Evolutionary conservation across 768 basidiomycete species (phyloP).

Genomic region (Exsudoporus frostii): DNA sequence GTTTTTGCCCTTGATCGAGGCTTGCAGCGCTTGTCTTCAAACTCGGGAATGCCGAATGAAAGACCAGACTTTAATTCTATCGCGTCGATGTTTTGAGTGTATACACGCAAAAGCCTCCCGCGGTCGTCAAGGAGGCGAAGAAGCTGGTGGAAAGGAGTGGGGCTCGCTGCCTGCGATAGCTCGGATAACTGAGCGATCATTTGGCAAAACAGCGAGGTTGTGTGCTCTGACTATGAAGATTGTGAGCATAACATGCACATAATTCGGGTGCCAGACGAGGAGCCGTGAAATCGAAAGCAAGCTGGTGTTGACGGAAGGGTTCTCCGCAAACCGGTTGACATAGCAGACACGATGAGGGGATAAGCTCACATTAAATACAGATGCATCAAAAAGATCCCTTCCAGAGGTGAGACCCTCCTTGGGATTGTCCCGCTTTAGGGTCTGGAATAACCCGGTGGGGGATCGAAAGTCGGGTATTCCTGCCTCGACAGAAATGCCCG

Average conservation of each 20-base stretch:
- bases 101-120: slow-evolving; percentile 77
- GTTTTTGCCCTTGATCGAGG: slow-evolving; percentile 47
- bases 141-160: slow-evolving; percentile 78
- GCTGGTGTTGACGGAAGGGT: not conserved
- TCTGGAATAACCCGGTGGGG: slow-evolving; percentile 73
- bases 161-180: slow-evolving; percentile 66
- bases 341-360: not conserved
- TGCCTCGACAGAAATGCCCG: slow-evolving; percentile 83
- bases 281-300: not conserved
- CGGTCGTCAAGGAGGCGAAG: slow-evolving; percentile 73
- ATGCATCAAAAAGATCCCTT: slow-evolving; percentile 88
- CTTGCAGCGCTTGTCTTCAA: slow-evolving; percentile 54
- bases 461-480: slow-evolving; percentile 92
- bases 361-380: slow-evolving; percentile 73
- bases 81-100: slow-evolving; percentile 93
- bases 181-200: slow-evolving; percentile 85
- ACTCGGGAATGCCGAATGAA: slow-evolving; percentile 78
- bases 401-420: slow-evolving; percentile 68
- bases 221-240: slow-evolving; percentile 59
- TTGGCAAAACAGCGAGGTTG: slow-evolving; percentile 76
- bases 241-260: slow-evolving; percentile 18
- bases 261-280: slow-evolving; percentile 1
- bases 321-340: slow-evolving; percentile 3
- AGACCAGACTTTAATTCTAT: slow-evolving; percentile 86
- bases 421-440: slow-evolving; percentile 74